These are phyloP conservation scores for Sporothrix pseudoabietina DNA, from an alignment of 2,329 filamentous ascomycete genomes.

Conservation along the genomic window DNA sequence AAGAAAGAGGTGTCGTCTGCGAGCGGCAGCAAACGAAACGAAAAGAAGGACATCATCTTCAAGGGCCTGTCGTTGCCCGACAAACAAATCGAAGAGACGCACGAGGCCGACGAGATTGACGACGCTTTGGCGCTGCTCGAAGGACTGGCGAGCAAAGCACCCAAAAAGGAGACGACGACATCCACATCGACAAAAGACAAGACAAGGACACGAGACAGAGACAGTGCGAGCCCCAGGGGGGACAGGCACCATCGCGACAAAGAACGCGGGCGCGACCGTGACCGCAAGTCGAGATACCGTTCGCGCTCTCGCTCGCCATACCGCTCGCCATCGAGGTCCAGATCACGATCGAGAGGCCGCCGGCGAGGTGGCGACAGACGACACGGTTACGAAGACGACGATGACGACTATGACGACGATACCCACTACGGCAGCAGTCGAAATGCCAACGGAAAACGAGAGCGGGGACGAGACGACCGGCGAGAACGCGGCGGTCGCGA, in stretches of 20 bases:
- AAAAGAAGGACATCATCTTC: constrained; percentile 69
- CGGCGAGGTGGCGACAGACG: constrained; percentile 43
- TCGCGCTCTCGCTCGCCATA: constrained; percentile 48
- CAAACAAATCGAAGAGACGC: constrained; percentile 52
- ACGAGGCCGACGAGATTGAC: constrained; percentile 69
- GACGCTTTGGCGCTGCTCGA: constrained; percentile 94
- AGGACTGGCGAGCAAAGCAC: constrained; percentile 70
- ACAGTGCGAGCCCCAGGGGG: constrained; percentile 31
- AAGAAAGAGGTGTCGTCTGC: not conserved
- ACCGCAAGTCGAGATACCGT: constrained; percentile 48
- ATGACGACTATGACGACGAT: constrained; percentile 22
- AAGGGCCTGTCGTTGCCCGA: constrained; percentile 87
- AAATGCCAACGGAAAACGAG: constrained; percentile 36
- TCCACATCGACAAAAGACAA: constrained; percentile 5
- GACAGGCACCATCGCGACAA: constrained; percentile 46
- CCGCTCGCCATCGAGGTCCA: constrained; percentile 45
- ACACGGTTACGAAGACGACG: not conserved
- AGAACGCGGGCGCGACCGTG: constrained; percentile 34
- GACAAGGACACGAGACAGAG: constrained; percentile 33
- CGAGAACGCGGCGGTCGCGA: constrained; percentile 53
- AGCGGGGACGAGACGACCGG: constrained; percentile 42
- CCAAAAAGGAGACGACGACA: constrained; percentile 35
- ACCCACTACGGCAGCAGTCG: constrained; percentile 42
- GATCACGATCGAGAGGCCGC: constrained; percentile 47
- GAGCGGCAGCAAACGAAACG: constrained; percentile 45